phyloP scores from a whole-genome alignment of 176 grass and related monocot genomes.

The Ensete glaucum region DNA sequence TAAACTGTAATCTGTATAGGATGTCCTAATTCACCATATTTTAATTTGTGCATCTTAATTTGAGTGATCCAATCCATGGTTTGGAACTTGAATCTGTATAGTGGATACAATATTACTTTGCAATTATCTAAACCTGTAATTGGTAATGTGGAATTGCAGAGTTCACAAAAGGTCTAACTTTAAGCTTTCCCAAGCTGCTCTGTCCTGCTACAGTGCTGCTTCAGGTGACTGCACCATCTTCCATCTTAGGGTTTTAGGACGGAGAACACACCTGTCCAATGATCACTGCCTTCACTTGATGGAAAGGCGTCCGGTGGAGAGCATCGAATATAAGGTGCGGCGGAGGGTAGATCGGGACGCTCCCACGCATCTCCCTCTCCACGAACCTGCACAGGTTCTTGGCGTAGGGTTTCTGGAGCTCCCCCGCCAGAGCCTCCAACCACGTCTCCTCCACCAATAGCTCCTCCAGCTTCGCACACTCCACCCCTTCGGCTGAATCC shows the following conservation, averaged over 20 bases:
- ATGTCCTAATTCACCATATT: background rate
- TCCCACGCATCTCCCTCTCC: conserved; percentile 42
- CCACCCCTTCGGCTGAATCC: conserved; percentile 22
- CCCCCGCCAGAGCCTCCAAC: conserved; percentile 45
- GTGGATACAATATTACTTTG: background rate
- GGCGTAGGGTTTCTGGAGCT: conserved; percentile 73
- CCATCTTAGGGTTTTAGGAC: background rate
- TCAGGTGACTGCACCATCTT: too few species aligned
- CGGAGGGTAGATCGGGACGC: conserved; percentile 65
- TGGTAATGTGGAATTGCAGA: too few species aligned
- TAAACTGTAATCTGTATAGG: background rate
- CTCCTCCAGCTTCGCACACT: conserved; percentile 58
- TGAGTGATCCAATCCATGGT: background rate
- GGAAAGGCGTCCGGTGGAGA: conserved; percentile 68
- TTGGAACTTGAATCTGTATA: background rate
- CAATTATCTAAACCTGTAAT: too few species aligned
- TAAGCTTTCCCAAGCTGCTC: too few species aligned
- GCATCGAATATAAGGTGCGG: conserved; percentile 78
- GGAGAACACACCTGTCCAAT: conserved; percentile 61
- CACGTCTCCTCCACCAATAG: conserved; percentile 87
- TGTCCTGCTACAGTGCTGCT: too few species aligned
- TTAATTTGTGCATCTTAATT: background rate
- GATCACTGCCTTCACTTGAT: conserved; percentile 77
- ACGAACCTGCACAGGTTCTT: conserved; percentile 79
- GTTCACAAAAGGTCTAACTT: too few species aligned